phyloP scores from a whole-genome alignment of 495 filamentous ascomycete species.

The Xylaria castorea region DNA sequence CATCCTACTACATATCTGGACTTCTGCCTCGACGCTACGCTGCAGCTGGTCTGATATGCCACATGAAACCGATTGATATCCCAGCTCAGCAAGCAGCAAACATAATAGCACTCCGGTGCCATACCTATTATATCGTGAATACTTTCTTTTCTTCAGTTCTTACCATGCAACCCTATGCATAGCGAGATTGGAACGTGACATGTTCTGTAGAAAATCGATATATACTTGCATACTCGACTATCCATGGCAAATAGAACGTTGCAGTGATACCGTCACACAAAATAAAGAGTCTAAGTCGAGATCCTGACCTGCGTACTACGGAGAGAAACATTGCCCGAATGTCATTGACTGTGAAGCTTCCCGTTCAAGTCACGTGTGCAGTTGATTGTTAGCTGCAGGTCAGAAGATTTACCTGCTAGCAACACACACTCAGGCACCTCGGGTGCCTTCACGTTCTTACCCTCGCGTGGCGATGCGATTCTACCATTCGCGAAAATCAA shows the following conservation, averaged over 20 bases:
- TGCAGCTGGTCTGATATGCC: not conserved
- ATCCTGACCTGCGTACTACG: not conserved
- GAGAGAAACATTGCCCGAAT: not conserved
- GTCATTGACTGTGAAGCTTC: not conserved
- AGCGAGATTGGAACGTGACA: slow-evolving; percentile 8
- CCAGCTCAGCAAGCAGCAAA: not conserved
- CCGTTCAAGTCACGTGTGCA: slow-evolving; percentile 7
- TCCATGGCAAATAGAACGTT: slow-evolving; percentile 9
- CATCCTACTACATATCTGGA: not conserved
- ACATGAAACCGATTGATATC: not conserved
- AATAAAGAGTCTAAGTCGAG: not conserved
- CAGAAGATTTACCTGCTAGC: not conserved
- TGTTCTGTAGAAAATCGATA: not conserved
- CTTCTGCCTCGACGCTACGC: not conserved
- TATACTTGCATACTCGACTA: not conserved
- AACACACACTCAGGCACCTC: not conserved
- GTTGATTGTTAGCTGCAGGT: slow-evolving; percentile 6
- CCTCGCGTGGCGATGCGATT: not conserved
- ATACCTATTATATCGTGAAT: not conserved
- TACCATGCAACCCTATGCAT: slow-evolving; percentile 11
- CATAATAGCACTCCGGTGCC: not conserved
- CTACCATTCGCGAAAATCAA: not conserved
- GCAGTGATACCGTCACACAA: not conserved
- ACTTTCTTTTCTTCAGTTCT: not conserved
- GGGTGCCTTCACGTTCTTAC: not conserved